Evolutionary conservation across 257 asterid genomes (phyloP).

Genomic region (Scutellaria galericulata): DNA sequence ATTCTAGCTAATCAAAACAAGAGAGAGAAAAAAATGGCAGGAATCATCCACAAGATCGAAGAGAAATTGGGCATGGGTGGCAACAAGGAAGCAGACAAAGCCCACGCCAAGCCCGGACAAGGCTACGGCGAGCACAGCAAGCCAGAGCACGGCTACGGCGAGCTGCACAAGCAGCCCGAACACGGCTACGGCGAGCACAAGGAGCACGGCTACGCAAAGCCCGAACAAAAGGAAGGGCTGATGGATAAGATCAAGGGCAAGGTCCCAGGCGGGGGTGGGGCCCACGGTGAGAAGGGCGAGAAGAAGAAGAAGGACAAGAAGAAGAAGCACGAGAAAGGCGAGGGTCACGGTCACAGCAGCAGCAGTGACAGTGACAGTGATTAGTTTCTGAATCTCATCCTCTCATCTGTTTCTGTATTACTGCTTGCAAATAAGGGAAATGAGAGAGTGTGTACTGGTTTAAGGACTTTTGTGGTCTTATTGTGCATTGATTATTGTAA

Average conservation of each 20-base stretch:
- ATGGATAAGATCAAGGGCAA: constrained; percentile 45
- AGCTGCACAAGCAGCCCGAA: constrained; percentile 29
- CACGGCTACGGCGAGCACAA: constrained; percentile 42
- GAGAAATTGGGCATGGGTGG: constrained; percentile 71
- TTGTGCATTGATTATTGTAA: too few species aligned
- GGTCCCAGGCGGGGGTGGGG: constrained; percentile 34
- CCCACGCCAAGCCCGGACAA: constrained; percentile 35
- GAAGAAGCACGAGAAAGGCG: constrained; percentile 44
- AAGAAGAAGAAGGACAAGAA: constrained; percentile 50
- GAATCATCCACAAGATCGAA: constrained; percentile 72
- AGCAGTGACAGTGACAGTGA: constrained; percentile 62
- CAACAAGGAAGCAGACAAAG: constrained; percentile 52
- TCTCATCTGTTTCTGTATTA: too few species aligned
- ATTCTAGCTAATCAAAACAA: background rate
- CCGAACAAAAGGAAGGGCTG: constrained; percentile 37
- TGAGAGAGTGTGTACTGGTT: too few species aligned
- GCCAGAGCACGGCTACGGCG: constrained; percentile 36
- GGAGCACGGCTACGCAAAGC: constrained; percentile 20
- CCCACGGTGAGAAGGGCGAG: constrained; percentile 35
- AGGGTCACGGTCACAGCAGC: constrained; percentile 42
- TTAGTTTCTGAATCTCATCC: background rate
- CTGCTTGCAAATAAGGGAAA: too few species aligned
- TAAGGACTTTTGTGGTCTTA: too few species aligned
- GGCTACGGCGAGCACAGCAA: constrained; percentile 38
- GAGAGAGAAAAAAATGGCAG: constrained; percentile 54